phyloP scores from a whole-genome alignment of 2,329 filamentous ascomycete genomes.

The Colletotrichum chrysophilum region DNA sequence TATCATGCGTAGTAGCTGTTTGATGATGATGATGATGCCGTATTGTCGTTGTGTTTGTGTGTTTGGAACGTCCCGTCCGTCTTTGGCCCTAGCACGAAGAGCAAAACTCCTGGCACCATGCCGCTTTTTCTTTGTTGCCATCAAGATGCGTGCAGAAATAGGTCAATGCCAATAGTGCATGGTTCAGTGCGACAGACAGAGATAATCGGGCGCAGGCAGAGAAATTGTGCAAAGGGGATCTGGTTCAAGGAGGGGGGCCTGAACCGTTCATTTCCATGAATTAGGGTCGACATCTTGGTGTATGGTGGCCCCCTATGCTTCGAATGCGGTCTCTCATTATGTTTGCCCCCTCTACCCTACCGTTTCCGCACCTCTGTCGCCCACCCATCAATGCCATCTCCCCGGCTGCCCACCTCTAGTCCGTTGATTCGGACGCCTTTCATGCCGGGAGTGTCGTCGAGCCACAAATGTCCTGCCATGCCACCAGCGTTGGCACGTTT shows the following conservation, averaged over 20 bases:
- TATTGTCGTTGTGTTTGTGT: not conserved
- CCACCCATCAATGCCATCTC: constrained; percentile 96
- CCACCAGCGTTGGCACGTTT: constrained; percentile 94
- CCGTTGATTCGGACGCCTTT: constrained; percentile 75
- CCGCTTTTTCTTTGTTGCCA: not conserved
- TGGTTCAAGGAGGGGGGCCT: not conserved
- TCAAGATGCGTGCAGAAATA: not conserved
- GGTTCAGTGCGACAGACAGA: not conserved
- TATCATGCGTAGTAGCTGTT: not conserved
- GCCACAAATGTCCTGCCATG: constrained; percentile 85
- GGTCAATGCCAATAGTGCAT: not conserved
- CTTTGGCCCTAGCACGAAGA: not conserved
- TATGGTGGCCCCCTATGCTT: constrained; percentile 2
- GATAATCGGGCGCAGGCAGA: not conserved
- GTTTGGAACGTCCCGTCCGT: not conserved
- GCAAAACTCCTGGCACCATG: not conserved
- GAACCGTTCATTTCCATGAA: not conserved
- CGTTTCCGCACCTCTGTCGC: constrained; percentile 85
- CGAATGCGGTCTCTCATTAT: constrained; percentile 5
- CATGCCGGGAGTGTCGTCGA: constrained; percentile 90
- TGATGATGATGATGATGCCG: not conserved
- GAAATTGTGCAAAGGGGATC: not conserved
- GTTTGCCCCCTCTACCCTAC: constrained; percentile 44
- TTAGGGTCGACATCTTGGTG: constrained; percentile 9
- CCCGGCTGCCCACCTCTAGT: constrained; percentile 79